phyloP scores from a whole-genome alignment of 2,329 filamentous ascomycete species.

The Epichloe coenophiala region DNA sequence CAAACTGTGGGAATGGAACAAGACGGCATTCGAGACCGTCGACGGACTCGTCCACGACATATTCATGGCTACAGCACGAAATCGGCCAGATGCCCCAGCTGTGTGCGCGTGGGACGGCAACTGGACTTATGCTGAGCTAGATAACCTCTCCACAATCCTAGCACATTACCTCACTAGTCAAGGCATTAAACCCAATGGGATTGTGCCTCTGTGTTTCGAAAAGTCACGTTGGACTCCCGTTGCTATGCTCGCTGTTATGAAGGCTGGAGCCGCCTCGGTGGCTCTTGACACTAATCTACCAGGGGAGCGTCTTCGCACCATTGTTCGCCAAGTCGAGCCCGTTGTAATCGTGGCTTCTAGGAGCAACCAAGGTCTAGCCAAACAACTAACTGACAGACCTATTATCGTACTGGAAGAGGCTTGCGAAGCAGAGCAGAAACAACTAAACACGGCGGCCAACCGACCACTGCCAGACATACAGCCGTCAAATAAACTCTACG shows the following conservation, averaged over 20 bases:
- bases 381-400: not conserved
- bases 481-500: not conserved
- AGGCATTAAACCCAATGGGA: slow-evolving; percentile 11
- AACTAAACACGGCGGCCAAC: not conserved
- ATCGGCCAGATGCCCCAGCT: too few species aligned
- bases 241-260: slow-evolving; percentile 19
- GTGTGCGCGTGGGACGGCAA: too few species aligned
- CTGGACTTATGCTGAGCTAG: slow-evolving; percentile 12
- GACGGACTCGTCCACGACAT: too few species aligned
- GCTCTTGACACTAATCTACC: slow-evolving; percentile 7
- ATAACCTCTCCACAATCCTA: slow-evolving; percentile 4
- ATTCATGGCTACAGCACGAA: too few species aligned
- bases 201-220: slow-evolving; percentile 20
- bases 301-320: slow-evolving; percentile 2
- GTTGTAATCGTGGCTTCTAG: slow-evolving; percentile 1
- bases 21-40: too few species aligned
- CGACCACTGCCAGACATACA: not conserved
- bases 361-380: not conserved
- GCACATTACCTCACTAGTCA: slow-evolving; percentile 2
- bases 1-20: too few species aligned
- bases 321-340: not conserved
- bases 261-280: slow-evolving; percentile 15
- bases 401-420: not conserved
- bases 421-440: too few species aligned
- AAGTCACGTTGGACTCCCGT: slow-evolving; percentile 20